Conservation (phyloP, 2,329 filamentous ascomycete genomes). For the Arthrobotrys pseudoclavata region DNA sequence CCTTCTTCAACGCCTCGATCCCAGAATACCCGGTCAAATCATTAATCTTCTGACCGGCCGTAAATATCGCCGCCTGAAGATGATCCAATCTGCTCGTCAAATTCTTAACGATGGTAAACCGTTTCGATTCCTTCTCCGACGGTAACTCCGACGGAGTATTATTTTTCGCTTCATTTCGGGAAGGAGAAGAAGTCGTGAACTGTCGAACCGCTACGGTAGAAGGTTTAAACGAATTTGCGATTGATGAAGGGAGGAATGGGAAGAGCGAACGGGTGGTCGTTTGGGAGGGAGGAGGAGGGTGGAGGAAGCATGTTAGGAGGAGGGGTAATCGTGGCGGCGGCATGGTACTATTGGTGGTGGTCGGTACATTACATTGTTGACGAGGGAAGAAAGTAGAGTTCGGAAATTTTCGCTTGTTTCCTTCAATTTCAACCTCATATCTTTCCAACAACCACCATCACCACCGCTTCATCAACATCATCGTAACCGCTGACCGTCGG, state of each 20-base stretch:
- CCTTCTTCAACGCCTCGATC: conserved; percentile 85
- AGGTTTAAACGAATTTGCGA: not conserved
- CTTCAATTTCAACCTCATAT: conserved; percentile 23
- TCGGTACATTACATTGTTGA: conserved; percentile 32
- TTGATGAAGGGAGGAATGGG: not conserved
- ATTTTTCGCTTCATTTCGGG: conserved; percentile 22
- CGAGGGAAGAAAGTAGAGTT: conserved; percentile 6
- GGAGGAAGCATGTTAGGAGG: conserved; percentile 25
- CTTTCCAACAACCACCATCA: not conserved
- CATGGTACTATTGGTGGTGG: conserved; percentile 42
- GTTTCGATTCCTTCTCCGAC: conserved; percentile 70
- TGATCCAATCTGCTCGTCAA: conserved; percentile 87
- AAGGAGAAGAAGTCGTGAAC: conserved; percentile 34
- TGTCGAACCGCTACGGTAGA: not conserved
- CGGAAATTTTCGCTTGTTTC: conserved; percentile 40
- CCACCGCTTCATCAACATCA: not conserved
- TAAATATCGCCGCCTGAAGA: conserved; percentile 84
- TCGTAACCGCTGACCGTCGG: not conserved
- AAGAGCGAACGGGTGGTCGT: conserved; percentile 1
- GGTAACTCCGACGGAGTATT: conserved; percentile 66
- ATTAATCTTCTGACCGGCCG: conserved; percentile 89
- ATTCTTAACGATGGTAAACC: conserved; percentile 73
- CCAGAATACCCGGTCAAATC: conserved; percentile 93
- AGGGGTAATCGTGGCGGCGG: conserved; percentile 58
- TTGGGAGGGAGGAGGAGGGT: conserved; percentile 15